Evolutionary conservation across 225 moss, liverwort and hornwort species (phyloP).

Genomic region (Neckera pumila): DNA sequence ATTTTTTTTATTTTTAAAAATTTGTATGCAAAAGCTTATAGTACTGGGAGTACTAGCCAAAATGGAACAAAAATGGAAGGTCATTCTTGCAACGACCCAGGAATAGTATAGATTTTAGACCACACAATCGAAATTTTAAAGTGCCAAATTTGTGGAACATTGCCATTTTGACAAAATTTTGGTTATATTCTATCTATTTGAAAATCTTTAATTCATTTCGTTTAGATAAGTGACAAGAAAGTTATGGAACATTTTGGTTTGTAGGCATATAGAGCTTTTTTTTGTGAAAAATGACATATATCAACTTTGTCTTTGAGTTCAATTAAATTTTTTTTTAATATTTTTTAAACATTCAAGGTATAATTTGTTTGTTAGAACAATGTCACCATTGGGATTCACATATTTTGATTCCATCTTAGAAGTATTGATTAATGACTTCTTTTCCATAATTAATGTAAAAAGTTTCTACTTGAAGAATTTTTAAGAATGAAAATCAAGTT

Average conservation of each 20-base stretch:
- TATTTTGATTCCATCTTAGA: not conserved
- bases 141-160: too few relatives aligned
- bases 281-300: not conserved
- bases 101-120: too few relatives aligned
- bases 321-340: too few relatives aligned
- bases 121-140: too few relatives aligned
- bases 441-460: not conserved
- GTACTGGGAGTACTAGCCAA: too few relatives aligned
- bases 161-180: too few relatives aligned
- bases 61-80: too few relatives aligned
- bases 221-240: not conserved
- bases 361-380: not conserved
- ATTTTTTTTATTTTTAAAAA: too few relatives aligned
- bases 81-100: too few relatives aligned
- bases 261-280: not conserved
- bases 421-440: not conserved
- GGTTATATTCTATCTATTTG: too few relatives aligned
- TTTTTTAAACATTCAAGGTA: too few relatives aligned
- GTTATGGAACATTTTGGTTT: not conserved
- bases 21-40: too few relatives aligned
- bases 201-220: not conserved
- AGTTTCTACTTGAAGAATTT: rapidly evolving
- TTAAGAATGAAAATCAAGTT: not conserved
- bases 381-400: not conserved
- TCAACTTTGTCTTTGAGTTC: not conserved